These are phyloP conservation scores for Orbilia quercus DNA, from an alignment of 2,329 filamentous ascomycete genomes.

Conservation along the genomic window DNA sequence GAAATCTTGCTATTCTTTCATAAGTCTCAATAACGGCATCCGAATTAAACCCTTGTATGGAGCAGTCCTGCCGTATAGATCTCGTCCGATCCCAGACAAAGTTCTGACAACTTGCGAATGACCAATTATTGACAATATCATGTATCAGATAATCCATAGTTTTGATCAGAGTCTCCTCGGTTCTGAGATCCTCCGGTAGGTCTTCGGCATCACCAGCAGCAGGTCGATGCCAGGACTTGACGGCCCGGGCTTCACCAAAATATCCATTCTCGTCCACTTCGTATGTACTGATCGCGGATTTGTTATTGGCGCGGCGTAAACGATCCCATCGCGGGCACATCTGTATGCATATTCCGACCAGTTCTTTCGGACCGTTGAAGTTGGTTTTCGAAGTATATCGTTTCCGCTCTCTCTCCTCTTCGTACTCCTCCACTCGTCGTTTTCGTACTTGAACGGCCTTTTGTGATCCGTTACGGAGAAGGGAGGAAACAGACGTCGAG, in stretches of 20 bases:
- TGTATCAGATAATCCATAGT: constrained; percentile 74
- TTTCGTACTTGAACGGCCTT: constrained; percentile 54
- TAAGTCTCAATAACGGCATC: constrained; percentile 70
- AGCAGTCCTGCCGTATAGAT: constrained; percentile 75
- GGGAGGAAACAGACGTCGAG: constrained; percentile 32
- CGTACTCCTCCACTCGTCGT: constrained; percentile 51
- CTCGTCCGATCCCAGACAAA: constrained; percentile 77
- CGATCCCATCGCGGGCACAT: constrained; percentile 54
- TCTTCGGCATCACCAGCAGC: constrained; percentile 76
- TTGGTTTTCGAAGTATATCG: constrained; percentile 18
- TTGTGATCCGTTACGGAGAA: constrained; percentile 30
- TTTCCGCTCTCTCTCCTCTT: constrained; percentile 45
- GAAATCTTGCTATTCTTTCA: constrained; percentile 75
- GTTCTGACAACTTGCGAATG: constrained; percentile 70
- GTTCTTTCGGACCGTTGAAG: constrained; percentile 34
- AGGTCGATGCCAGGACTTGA: constrained; percentile 75
- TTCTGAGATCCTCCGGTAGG: constrained; percentile 75
- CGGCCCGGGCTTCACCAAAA: constrained; percentile 66
- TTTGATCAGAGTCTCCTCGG: constrained; percentile 69
- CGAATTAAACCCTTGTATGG: constrained; percentile 72
- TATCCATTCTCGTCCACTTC: constrained; percentile 54
- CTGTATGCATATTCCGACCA: constrained; percentile 48
- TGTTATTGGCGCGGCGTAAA: constrained; percentile 48
- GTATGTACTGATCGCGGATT: constrained; percentile 52
- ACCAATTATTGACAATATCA: constrained; percentile 69